Evolutionary conservation across 2,329 filamentous ascomycete genomes (phyloP).

Genomic region (Grosmannia serpens): DNA sequence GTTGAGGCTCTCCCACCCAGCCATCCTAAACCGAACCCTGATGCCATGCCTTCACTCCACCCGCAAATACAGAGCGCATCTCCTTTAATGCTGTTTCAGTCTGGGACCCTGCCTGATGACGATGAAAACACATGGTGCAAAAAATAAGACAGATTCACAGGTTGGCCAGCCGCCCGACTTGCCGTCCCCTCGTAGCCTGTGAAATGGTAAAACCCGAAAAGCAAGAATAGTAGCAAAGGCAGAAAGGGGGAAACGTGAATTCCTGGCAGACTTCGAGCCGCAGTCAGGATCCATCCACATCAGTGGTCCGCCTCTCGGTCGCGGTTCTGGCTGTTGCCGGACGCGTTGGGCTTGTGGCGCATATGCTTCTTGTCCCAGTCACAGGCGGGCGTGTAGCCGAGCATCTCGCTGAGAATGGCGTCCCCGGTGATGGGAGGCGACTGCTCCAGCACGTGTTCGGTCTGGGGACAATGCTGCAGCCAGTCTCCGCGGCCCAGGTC

Average conservation of each 20-base stretch:
- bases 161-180: too few relatives aligned
- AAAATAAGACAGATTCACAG: too few relatives aligned
- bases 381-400: background rate
- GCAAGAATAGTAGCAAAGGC: too few relatives aligned
- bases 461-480: background rate
- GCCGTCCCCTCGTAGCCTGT: too few relatives aligned
- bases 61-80: background rate
- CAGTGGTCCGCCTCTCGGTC: background rate
- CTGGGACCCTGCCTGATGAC: background rate
- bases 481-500: background rate
- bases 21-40: background rate
- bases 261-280: background rate
- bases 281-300: background rate
- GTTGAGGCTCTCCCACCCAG: background rate
- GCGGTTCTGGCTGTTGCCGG: background rate
- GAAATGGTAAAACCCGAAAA: too few relatives aligned
- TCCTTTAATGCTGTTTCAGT: background rate
- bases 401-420: too few relatives aligned
- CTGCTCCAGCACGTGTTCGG: background rate
- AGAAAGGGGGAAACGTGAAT: too few relatives aligned
- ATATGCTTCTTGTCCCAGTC: background rate
- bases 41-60: background rate
- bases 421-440: too few relatives aligned
- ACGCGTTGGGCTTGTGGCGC: background rate
- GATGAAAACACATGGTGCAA: too few relatives aligned